Evolutionary conservation across 1,139 yeast genomes (phyloP).

Genomic region (Scheffersomyces cryptocercus): DNA sequence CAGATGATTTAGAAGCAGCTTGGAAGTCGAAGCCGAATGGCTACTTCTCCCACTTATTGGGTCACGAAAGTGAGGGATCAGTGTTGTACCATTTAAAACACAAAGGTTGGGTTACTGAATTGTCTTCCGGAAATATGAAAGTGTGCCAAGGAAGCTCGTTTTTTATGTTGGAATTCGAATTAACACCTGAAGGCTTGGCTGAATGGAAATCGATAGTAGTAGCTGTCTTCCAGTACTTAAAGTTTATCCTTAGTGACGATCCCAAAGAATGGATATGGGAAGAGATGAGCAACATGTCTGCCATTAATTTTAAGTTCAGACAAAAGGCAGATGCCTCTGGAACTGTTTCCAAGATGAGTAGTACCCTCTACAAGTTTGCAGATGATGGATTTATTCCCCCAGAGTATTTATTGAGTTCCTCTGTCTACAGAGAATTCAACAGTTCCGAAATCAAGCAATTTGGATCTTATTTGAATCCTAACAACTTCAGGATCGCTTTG

Average conservation of each 20-base stretch:
- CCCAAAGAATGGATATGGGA: conserved; percentile 63
- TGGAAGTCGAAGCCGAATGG: conserved; percentile 73
- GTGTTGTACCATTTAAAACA: conserved; percentile 66
- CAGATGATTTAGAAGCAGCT: conserved; percentile 62
- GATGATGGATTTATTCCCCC: conserved; percentile 57
- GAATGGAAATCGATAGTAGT: conserved; percentile 63
- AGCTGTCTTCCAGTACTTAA: conserved; percentile 69
- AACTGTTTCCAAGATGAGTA: conserved; percentile 57
- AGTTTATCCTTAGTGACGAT: conserved; percentile 47
- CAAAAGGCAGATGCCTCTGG: conserved; percentile 66
- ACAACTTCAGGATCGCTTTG: conserved; percentile 62
- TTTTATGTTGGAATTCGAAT: conserved; percentile 68
- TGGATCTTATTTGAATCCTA: conserved; percentile 50
- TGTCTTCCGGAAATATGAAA: conserved; percentile 73
- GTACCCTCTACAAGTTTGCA: conserved; percentile 38
- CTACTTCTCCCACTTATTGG: conserved; percentile 77
- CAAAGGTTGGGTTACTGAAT: conserved; percentile 76
- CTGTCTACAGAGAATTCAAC: conserved; percentile 61
- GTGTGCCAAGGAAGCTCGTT: conserved; percentile 70
- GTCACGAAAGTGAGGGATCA: conserved; percentile 92
- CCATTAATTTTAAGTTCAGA: conserved; percentile 59
- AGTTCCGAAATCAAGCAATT: conserved; percentile 54
- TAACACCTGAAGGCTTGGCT: conserved; percentile 70
- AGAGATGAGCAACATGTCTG: conserved; percentile 49
- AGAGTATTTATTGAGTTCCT: conserved; percentile 56